Conservation (phyloP, 2,329 filamentous ascomycete genomes). For the Phoma herbarum region DNA sequence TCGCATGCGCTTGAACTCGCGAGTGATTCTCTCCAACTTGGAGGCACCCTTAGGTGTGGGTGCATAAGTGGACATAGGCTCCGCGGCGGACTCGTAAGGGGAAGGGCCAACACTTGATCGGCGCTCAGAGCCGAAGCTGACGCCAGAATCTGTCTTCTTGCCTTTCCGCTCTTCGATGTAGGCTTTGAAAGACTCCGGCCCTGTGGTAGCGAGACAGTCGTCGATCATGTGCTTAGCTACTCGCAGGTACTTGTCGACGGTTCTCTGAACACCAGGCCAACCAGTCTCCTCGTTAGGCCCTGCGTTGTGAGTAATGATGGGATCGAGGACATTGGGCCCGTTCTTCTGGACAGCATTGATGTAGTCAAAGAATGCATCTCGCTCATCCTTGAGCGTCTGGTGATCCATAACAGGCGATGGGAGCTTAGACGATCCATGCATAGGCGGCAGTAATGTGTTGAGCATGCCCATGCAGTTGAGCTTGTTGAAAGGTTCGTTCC, state of each 20-base stretch:
- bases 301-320: constrained; percentile 63
- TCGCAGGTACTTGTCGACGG: constrained; percentile 66
- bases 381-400: constrained; percentile 63
- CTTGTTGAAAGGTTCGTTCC: constrained; percentile 69
- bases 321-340: constrained; percentile 62
- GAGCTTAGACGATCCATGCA: constrained; percentile 46
- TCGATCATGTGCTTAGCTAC: constrained; percentile 68
- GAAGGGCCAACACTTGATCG: constrained; percentile 43
- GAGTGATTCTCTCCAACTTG: constrained; percentile 67
- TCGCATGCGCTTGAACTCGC: constrained; percentile 67
- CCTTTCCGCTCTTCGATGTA: constrained; percentile 53
- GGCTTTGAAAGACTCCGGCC: constrained; percentile 46
- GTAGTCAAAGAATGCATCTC: constrained; percentile 70
- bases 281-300: constrained; percentile 62
- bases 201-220: constrained; percentile 62
- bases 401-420: constrained; percentile 63
- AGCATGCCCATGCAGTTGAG: constrained; percentile 73
- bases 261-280: constrained; percentile 60
- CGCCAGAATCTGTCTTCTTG: constrained; percentile 70
- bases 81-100: constrained; percentile 36
- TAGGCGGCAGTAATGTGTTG: constrained; percentile 71
- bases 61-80: constrained; percentile 30
- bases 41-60: constrained; percentile 51
- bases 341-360: constrained; percentile 66
- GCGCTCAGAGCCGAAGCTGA: constrained; percentile 62